Evolutionary conservation across 208 protist species (phyloP), one percentile per base, ranked within the genome.

Genomic region (Trypanosoma melophagium): DNA sequence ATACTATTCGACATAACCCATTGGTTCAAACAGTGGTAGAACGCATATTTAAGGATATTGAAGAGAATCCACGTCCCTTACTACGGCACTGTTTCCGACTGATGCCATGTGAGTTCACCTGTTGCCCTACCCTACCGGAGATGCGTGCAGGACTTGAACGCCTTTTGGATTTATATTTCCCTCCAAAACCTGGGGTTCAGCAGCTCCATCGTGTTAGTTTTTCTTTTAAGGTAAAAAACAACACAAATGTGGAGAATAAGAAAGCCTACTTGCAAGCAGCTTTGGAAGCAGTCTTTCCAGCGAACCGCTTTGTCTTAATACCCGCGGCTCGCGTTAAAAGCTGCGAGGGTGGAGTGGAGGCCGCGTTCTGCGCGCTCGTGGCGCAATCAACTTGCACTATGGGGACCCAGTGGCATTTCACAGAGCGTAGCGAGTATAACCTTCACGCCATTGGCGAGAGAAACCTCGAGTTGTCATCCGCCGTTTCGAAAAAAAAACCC

Each of bases 61-160:
- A 66, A 24, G 69, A 63, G 21, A 83, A 84, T 51, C 79, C 77
- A 21, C 73, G 84, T 16, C 87, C 87, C 7, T 66, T 91, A 19
- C 83, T 94, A 50, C 79, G 82, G 25, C 61, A 90, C 58, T 92
- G 89, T 71, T 94, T 94, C 73, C 85, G 89, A 25, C 60, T 94
- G 2, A 80, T 80, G 52, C 89, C 89, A 2, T 87, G 77, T 38
- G 89, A 95, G 63, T 63, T 95, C 57, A 92, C 85, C 4, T 95
- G 89, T 76, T 95, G 89, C 58, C 89, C 89, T 41, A 95, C 86
- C 14, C 45, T 83, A 52, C 49, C 74, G 16, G 86, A 95, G 60
- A 95, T 95, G 83, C 78, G 84, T 41, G 44, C 60, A 55, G 85
- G 74, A 19, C 67, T 95, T 51, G 71, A 65, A 3, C 55, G 62